A percentile compares a stretch with the other conserved stretches of the same genome.
Evolutionary conservation across 192 early-diverging fungal genomes (phyloP).

Genomic region (Coemansia sp.): DNA sequence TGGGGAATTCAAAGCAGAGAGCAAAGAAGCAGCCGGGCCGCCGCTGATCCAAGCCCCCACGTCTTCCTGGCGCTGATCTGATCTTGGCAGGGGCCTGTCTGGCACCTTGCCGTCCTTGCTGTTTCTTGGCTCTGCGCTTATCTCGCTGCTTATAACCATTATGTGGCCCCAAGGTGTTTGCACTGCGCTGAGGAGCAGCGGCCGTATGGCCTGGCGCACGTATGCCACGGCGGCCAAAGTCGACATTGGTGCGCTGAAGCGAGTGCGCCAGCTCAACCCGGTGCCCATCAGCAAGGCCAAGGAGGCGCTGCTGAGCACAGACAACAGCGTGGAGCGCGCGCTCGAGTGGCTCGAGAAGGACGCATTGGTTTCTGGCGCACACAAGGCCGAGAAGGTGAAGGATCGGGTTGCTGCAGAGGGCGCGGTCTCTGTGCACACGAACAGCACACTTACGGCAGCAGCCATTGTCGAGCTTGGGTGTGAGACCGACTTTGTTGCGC

Average conservation of each 20-base stretch:
- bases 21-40: background rate
- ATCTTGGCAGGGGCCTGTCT: too few species aligned
- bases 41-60: background rate
- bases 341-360: slow-evolving; percentile 75
- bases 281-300: slow-evolving; percentile 79
- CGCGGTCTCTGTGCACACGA: slow-evolving; percentile 52
- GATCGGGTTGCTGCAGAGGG: slow-evolving; percentile 75
- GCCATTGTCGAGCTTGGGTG: slow-evolving; percentile 71
- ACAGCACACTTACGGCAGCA: slow-evolving; percentile 42
- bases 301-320: slow-evolving; percentile 67
- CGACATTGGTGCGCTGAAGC: slow-evolving; percentile 58
- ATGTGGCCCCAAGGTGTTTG: too few species aligned
- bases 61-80: too few species aligned
- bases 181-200: too few species aligned
- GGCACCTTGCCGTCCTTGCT: too few species aligned
- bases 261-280: slow-evolving; percentile 72
- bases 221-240: slow-evolving; percentile 29
- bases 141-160: too few species aligned
- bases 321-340: slow-evolving; percentile 73
- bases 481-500: slow-evolving; percentile 96
- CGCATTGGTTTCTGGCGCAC: slow-evolving; percentile 58
- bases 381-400: slow-evolving; percentile 78
- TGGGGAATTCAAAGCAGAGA: background rate
- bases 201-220: too few species aligned
- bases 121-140: too few species aligned